Evolutionary conservation across 345 rosid genomes (phyloP).

Genomic region (Arabis alpina): DNA sequence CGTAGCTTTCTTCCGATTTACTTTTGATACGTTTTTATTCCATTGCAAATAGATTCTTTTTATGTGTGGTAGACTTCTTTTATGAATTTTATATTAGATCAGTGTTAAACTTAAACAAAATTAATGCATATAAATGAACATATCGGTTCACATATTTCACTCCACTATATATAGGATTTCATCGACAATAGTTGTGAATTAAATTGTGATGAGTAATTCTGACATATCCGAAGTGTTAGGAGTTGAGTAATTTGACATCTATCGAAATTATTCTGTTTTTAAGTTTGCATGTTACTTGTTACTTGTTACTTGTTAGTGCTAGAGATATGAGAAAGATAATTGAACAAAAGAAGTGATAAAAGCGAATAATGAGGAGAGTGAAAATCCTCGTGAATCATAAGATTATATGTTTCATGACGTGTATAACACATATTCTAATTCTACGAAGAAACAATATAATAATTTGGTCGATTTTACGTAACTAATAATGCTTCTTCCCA

Average conservation of each 20-base stretch:
- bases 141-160: no score
- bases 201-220: neutral
- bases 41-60: no score
- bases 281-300: neutral
- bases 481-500: neutral
- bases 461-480: constrained; percentile 7
- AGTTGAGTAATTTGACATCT: neutral
- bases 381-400: constrained; percentile 13
- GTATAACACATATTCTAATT: constrained; percentile 29
- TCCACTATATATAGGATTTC: no score
- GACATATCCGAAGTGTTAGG: neutral
- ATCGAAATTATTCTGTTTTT: neutral
- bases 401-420: constrained; percentile 3
- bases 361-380: neutral
- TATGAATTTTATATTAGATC: no score
- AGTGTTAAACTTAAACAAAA: no score
- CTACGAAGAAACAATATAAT: neutral
- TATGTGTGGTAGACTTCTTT: no score
- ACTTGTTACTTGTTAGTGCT: no score
- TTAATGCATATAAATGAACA: no score
- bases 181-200: no score
- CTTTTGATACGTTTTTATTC: no score
- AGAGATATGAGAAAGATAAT: neutral
- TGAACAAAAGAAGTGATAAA: neutral
- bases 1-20: no score